These are phyloP conservation scores for Colletotrichum graminicola DNA, from an alignment of 2,329 filamentous ascomycete species.

Conservation along the genomic window DNA sequence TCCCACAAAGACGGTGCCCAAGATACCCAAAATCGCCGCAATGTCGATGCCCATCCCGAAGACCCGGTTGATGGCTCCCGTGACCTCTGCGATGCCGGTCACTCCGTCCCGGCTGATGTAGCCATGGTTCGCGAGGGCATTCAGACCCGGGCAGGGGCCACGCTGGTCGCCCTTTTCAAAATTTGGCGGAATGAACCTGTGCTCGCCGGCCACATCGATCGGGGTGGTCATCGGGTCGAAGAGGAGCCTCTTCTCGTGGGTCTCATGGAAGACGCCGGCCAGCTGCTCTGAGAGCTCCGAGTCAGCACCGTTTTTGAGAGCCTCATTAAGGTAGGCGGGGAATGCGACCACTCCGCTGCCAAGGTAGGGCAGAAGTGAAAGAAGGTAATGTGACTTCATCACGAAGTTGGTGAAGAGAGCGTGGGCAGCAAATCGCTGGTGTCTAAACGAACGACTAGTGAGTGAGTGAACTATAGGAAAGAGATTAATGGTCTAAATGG, in stretches of 20 bases:
- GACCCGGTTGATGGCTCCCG: conserved; percentile 46
- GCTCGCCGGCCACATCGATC: conserved; percentile 42
- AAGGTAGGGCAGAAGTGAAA: conserved; percentile 36
- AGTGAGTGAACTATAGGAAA: conserved; percentile 1
- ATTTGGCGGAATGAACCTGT: conserved; percentile 47
- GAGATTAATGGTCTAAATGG: neutral
- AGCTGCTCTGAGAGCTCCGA: conserved; percentile 28
- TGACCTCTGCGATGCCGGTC: conserved; percentile 40
- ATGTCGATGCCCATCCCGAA: conserved; percentile 62
- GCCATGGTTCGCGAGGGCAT: conserved; percentile 54
- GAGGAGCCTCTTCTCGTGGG: conserved; percentile 41
- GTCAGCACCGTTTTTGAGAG: conserved; percentile 26
- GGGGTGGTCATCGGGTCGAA: conserved; percentile 42
- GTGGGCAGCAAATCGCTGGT: conserved; percentile 13
- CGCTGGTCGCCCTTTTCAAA: conserved; percentile 46
- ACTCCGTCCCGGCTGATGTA: conserved; percentile 50
- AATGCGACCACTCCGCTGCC: conserved; percentile 33
- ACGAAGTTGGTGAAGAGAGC: conserved; percentile 18
- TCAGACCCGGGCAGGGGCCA: conserved; percentile 52
- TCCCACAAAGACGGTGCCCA: conserved; percentile 62
- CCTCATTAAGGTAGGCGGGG: conserved; percentile 36
- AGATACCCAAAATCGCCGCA: conserved; percentile 55
- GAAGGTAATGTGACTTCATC: conserved; percentile 28
- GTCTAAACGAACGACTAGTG: conserved; percentile 21
- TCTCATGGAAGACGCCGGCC: conserved; percentile 28